Percentiles rank a stretch among this genome's conserved stretches.
Evolutionary conservation across 192 early-diverging fungal genomes (phyloP).

Genomic region (Jimgerdemannia lactiflua): DNA sequence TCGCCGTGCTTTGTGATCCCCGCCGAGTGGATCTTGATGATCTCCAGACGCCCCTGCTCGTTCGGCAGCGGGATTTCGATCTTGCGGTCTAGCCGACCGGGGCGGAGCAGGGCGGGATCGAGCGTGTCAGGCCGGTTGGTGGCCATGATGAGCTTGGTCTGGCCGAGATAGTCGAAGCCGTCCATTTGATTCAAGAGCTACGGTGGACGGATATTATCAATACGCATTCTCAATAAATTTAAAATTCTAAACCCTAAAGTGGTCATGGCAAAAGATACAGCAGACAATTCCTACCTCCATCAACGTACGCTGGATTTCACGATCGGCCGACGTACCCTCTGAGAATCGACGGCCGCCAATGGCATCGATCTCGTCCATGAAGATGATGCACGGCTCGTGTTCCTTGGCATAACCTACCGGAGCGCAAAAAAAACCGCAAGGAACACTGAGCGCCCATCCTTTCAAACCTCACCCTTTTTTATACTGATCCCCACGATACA

Average conservation of each 20-base stretch:
- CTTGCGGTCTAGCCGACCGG: conserved; percentile 97
- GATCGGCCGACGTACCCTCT: conserved; percentile 99
- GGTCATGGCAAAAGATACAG: neutral
- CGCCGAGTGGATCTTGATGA: conserved; percentile 95
- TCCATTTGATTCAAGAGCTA: conserved; percentile 99
- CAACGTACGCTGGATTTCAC: conserved; percentile 98
- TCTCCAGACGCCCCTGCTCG: conserved; percentile 95
- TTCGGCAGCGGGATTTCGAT: conserved; percentile 99
- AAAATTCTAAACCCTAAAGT: too few species aligned
- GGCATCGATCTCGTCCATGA: conserved; percentile 99
- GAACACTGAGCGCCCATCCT: neutral
- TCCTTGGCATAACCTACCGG: conserved; percentile 86
- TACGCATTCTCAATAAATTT: too few species aligned
- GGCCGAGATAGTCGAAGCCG: conserved; percentile 97
- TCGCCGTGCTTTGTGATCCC: conserved; percentile 96
- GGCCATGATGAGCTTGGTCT: conserved; percentile 99
- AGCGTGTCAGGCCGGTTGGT: conserved; percentile 99
- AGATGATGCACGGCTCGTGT: conserved; percentile 99
- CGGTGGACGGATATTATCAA: neutral
- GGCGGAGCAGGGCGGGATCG: conserved; percentile 96
- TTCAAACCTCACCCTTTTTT: neutral
- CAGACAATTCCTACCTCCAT: conserved; percentile 70
- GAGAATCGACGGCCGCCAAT: conserved; percentile 99
- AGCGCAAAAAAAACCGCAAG: conserved; percentile 3
- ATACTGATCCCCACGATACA: neutral